Evolutionary conservation across 768 basidiomycete genomes (phyloP).

Genomic region (Sarcomyxa edulis): DNA sequence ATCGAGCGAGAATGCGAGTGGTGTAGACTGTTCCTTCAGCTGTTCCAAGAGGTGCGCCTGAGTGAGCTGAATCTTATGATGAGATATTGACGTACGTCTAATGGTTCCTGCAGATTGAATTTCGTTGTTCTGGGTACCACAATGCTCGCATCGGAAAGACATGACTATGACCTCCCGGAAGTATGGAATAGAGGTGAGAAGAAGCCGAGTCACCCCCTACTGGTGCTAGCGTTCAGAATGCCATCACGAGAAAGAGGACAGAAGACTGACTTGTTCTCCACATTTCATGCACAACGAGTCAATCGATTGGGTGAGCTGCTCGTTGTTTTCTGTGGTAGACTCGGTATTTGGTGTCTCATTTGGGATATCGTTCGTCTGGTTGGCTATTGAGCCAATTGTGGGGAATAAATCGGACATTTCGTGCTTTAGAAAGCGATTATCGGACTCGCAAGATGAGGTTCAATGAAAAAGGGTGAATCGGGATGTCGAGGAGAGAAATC

Average conservation of each 20-base stretch:
- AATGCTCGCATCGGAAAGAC: slow-evolving; percentile 95
- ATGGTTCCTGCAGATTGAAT: slow-evolving; percentile 87
- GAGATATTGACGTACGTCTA: slow-evolving; percentile 50
- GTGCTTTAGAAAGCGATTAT: background rate
- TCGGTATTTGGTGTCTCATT: slow-evolving; percentile 25
- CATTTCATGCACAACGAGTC: slow-evolving; percentile 95
- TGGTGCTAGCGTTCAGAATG: slow-evolving; percentile 17
- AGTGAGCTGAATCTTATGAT: background rate
- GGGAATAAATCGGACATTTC: slow-evolving; percentile 40
- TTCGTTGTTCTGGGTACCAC: slow-evolving; percentile 87
- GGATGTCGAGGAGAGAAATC: too few species aligned
- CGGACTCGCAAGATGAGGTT: slow-evolving; percentile 1
- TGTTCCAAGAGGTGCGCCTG: slow-evolving; percentile 20
- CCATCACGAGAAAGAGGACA: slow-evolving; percentile 2
- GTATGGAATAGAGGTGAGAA: slow-evolving; percentile 92
- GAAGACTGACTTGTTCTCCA: slow-evolving; percentile 67
- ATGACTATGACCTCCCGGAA: slow-evolving; percentile 94
- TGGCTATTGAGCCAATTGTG: slow-evolving; percentile 45
- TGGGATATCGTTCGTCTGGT: slow-evolving; percentile 32
- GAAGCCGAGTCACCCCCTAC: slow-evolving; percentile 83
- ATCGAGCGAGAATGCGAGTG: slow-evolving; percentile 62
- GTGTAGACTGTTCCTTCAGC: slow-evolving; percentile 86
- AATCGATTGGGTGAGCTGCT: slow-evolving; percentile 73
- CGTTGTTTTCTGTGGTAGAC: slow-evolving; percentile 39
- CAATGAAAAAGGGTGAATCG: too few species aligned